phyloP scores from a whole-genome alignment of 164 flowering plant species.

The Nymphaea thermarum region DNA sequence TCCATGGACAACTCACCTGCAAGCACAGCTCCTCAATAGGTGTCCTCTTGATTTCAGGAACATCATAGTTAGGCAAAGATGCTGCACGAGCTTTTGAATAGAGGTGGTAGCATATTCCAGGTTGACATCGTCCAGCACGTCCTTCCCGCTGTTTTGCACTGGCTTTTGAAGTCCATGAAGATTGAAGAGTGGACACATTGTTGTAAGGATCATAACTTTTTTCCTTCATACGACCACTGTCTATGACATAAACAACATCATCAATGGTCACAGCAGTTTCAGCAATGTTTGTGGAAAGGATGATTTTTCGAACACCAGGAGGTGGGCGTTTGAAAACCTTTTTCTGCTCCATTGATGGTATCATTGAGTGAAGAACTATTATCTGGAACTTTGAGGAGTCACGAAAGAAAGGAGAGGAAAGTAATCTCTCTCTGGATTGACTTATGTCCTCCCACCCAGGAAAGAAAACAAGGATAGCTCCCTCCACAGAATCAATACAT shows the following conservation, averaged over 20 bases:
- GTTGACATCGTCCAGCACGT: constrained; percentile 95
- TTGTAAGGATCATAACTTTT: constrained; percentile 92
- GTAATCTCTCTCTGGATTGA: constrained; percentile 41
- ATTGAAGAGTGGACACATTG: constrained; percentile 88
- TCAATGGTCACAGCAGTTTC: constrained; percentile 93
- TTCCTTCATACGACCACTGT: constrained; percentile 94
- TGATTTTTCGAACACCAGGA: constrained; percentile 78
- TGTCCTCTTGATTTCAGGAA: constrained; percentile 89
- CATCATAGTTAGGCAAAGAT: constrained; percentile 68
- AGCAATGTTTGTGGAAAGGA: constrained; percentile 93
- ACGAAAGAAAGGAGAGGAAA: constrained; percentile 40
- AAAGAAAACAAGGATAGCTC: constrained; percentile 88
- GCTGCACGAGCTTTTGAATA: constrained; percentile 66
- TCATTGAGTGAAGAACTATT: constrained; percentile 82
- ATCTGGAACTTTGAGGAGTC: constrained; percentile 56
- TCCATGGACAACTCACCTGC: constrained; percentile 43
- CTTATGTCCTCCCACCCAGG: constrained; percentile 99
- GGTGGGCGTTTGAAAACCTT: constrained; percentile 66
- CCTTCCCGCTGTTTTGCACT: constrained; percentile 93
- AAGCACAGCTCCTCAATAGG: constrained; percentile 94
- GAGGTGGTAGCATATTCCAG: constrained; percentile 93
- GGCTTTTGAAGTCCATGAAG: constrained; percentile 95
- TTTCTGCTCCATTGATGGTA: constrained; percentile 83
- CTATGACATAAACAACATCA: constrained; percentile 92
- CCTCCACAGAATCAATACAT: constrained; percentile 74